Percentiles rank a stretch among this genome's conserved stretches.
These are phyloP conservation scores for Choiromyces venosus DNA, from an alignment of 495 filamentous ascomycete genomes.

Conservation along the genomic window DNA sequence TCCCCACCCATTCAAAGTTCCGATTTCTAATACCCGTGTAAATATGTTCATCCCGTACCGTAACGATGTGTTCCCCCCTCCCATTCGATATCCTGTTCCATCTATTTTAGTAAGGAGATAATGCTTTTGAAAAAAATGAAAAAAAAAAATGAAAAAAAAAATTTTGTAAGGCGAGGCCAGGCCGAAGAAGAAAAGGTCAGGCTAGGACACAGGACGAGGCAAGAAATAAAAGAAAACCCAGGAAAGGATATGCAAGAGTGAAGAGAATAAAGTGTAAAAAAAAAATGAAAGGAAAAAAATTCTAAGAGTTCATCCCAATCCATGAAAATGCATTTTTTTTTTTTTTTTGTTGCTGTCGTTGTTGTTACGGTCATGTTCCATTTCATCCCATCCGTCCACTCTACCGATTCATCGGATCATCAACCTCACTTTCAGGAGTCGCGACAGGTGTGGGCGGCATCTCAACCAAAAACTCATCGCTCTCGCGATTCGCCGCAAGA, in stretches of 20 bases:
- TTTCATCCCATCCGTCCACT: not conserved
- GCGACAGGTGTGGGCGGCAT: slow-evolving; percentile 36
- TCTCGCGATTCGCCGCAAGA: slow-evolving; percentile 38
- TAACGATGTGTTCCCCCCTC: not conserved
- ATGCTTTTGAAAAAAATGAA: not conserved
- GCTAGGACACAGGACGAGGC: not conserved
- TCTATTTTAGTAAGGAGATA: slow-evolving; percentile 1
- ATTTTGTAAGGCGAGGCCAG: not conserved
- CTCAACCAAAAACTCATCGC: slow-evolving; percentile 36
- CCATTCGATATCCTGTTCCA: not conserved
- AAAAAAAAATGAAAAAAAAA: not conserved
- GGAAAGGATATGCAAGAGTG: not conserved
- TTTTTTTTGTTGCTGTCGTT: not conserved
- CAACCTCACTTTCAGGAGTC: slow-evolving; percentile 33
- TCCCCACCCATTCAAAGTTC: too few species aligned
- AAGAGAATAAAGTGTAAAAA: not conserved
- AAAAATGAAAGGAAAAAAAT: not conserved
- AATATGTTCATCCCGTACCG: not conserved
- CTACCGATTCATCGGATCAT: slow-evolving; percentile 23
- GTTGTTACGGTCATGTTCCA: not conserved
- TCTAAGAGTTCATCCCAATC: not conserved
- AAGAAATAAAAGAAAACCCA: not conserved
- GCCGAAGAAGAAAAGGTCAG: not conserved
- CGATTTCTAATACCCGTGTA: slow-evolving; percentile 1
- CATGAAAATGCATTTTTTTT: not conserved